phyloP scores from a whole-genome alignment of 768 basidiomycete species.

The Kwoniella sp. region DNA sequence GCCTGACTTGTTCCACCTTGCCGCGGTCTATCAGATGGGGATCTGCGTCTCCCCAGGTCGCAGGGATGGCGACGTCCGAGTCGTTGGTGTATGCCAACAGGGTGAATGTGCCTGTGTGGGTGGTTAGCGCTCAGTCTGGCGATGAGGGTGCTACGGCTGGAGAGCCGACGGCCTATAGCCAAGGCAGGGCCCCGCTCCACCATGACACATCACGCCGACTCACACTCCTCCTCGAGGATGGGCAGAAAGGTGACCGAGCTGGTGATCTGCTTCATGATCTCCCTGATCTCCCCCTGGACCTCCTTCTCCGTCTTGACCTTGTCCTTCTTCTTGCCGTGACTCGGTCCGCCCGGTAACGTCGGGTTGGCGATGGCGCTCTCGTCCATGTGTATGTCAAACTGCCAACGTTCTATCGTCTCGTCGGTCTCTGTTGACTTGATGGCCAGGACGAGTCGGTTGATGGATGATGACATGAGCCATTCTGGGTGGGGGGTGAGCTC shows the following conservation, averaged over 20 bases:
- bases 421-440: conserved; percentile 94
- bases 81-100: conserved; percentile 84
- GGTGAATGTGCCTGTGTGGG: conserved; percentile 69
- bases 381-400: conserved; percentile 78
- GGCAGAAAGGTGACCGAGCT: conserved; percentile 95
- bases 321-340: conserved; percentile 19
- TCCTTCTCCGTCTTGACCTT: conserved; percentile 58
- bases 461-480: conserved; percentile 87
- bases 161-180: too few relatives aligned
- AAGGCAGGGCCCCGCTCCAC: too few relatives aligned
- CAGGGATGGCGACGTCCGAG: conserved; percentile 80
- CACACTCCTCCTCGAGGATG: conserved; percentile 72
- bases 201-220: too few relatives aligned
- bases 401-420: conserved; percentile 91
- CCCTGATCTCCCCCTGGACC: conserved; percentile 94
- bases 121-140: too few relatives aligned
- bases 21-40: conserved; percentile 86
- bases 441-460: conserved; percentile 88
- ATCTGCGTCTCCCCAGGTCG: conserved; percentile 95
- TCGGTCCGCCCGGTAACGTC: conserved; percentile 7
- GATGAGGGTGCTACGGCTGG: too few relatives aligned
- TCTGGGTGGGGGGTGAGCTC: conserved; percentile 54
- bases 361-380: conserved; percentile 26
- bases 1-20: conserved; percentile 68
- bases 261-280: conserved; percentile 96